Conservation (phyloP, 2,329 filamentous ascomycete genomes). For the Ceratocystis destructans region DNA sequence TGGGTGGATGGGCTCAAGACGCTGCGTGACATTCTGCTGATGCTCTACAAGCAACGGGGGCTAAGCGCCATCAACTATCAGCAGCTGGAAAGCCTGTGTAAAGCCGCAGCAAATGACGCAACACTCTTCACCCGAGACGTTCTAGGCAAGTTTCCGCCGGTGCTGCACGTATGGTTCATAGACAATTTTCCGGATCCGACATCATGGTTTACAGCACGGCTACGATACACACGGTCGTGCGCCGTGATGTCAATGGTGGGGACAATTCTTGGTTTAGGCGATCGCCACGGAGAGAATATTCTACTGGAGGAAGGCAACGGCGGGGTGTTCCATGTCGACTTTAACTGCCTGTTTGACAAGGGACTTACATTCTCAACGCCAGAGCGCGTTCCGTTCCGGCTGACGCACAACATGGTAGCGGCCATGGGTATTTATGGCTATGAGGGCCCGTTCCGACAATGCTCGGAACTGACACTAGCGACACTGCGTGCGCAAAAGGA, state of each 20-base stretch:
- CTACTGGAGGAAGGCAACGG: slow-evolving; percentile 87
- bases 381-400: slow-evolving; percentile 84
- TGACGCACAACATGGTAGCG: slow-evolving; percentile 97
- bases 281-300: slow-evolving; percentile 95
- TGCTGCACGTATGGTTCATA: slow-evolving; percentile 89
- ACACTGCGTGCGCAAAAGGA: slow-evolving; percentile 86
- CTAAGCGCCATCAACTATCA: slow-evolving; percentile 52
- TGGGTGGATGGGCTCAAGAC: slow-evolving; percentile 97
- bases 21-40: slow-evolving; percentile 76
- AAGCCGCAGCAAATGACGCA: not conserved
- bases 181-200: slow-evolving; percentile 89
- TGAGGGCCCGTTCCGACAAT: slow-evolving; percentile 83
- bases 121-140: slow-evolving; percentile 55
- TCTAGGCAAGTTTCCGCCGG: slow-evolving; percentile 56
- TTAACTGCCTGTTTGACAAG: slow-evolving; percentile 99
- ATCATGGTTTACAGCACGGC: slow-evolving; percentile 76
- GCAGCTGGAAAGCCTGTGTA: slow-evolving; percentile 42
- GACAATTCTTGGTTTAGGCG: slow-evolving; percentile 82
- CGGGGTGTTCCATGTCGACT: slow-evolving; percentile 93
- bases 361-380: slow-evolving; percentile 90
- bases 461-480: slow-evolving; percentile 73
- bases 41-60: slow-evolving; percentile 61
- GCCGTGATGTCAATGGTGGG: slow-evolving; percentile 99
- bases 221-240: slow-evolving; percentile 82
- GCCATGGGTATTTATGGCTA: slow-evolving; percentile 93